These are phyloP conservation scores for Talaromyces marneffei DNA, from an alignment of 2,329 filamentous ascomycete species.

Conservation along the genomic window DNA sequence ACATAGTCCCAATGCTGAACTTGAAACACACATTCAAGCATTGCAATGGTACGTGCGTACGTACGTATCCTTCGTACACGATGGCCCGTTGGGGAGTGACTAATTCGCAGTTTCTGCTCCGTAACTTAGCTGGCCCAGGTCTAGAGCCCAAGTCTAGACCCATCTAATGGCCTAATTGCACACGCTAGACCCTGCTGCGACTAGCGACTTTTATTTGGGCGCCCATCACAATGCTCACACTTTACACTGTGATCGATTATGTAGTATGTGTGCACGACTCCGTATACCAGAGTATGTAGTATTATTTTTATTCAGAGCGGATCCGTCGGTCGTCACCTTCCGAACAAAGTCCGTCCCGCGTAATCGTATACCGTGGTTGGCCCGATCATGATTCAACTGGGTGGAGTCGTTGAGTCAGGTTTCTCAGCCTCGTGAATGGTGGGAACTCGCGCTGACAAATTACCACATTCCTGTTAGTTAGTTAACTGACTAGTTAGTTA, in stretches of 20 bases:
- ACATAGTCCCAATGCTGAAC: background rate
- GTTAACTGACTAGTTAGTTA: too few species aligned
- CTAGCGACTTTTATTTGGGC: background rate
- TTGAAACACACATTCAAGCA: background rate
- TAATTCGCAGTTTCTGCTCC: background rate
- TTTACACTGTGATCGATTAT: too few species aligned
- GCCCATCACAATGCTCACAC: too few species aligned
- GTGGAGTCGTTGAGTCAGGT: background rate
- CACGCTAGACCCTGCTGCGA: background rate
- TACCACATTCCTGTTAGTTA: background rate
- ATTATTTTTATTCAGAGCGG: background rate
- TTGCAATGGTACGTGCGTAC: background rate
- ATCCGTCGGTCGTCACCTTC: background rate
- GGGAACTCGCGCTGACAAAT: background rate
- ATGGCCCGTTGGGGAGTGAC: background rate
- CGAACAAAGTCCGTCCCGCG: background rate
- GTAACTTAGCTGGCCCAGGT: background rate
- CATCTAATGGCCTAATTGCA: background rate
- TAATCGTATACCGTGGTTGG: background rate
- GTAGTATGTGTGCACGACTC: too few species aligned
- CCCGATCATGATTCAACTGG: background rate
- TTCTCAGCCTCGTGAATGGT: background rate
- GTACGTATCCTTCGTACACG: background rate
- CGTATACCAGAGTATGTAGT: too few species aligned
- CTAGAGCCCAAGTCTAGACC: background rate